Conservation (phyloP, 495 filamentous ascomycete species). For the Cudoniella acicularis region DNA sequence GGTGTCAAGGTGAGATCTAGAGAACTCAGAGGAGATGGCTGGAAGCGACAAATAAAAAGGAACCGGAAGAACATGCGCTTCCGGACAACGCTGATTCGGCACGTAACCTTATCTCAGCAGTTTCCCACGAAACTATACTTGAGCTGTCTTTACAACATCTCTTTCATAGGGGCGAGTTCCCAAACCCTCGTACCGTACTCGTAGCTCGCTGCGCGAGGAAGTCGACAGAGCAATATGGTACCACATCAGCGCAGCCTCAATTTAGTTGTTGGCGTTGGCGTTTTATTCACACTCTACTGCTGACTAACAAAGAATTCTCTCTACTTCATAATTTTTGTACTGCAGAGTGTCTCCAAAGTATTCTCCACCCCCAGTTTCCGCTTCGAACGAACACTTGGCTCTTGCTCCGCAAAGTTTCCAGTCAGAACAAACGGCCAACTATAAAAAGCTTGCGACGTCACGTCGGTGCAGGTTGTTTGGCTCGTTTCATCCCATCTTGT, state of each 20-base stretch:
- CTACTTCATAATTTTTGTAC: not conserved
- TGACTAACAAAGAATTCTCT: not conserved
- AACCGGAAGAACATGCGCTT: not conserved
- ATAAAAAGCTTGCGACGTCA: no score
- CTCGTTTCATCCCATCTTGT: not conserved
- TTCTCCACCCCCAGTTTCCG: no score
- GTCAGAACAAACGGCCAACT: no score
- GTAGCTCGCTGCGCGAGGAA: no score
- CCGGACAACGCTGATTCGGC: not conserved
- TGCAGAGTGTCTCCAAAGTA: no score
- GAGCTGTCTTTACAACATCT: no score
- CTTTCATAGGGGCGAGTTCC: no score
- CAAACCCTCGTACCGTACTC: no score
- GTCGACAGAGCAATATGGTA: not conserved
- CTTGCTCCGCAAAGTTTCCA: not conserved
- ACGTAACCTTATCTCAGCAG: no score
- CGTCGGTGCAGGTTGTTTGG: not conserved
- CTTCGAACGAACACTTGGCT: not conserved
- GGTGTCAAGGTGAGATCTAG: no score
- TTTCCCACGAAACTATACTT: no score
- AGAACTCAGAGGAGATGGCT: no score
- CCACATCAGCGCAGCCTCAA: not conserved
- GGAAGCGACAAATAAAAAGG: not conserved
- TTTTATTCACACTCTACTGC: not conserved
- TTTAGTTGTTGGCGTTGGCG: not conserved